These are phyloP conservation scores for Pestalotiopsis sp. DNA, from an alignment of 2,329 filamentous ascomycete species.

Conservation along the genomic window DNA sequence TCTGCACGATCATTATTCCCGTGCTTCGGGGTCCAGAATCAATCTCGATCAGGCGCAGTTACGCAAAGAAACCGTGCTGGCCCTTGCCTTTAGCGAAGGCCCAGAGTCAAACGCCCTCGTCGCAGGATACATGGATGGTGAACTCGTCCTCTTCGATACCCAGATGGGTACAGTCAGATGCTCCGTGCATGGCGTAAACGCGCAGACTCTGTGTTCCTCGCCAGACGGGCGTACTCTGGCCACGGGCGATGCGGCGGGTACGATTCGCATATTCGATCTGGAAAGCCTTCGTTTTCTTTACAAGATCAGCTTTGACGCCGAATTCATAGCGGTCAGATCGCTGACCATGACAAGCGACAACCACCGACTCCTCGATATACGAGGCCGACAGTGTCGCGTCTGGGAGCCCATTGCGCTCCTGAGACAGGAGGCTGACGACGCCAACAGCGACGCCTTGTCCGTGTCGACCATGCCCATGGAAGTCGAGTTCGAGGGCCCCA, in stretches of 20 bases:
- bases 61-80: background rate
- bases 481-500: background rate
- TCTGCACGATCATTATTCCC: background rate
- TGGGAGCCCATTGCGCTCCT: background rate
- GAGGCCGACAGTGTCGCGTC: background rate
- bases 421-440: background rate
- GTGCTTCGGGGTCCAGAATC: background rate
- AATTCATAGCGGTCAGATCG: background rate
- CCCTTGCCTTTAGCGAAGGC: background rate
- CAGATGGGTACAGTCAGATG: background rate
- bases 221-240: constrained; percentile 8
- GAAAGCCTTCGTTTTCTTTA: constrained; percentile 1
- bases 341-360: background rate
- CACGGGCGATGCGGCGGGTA: background rate
- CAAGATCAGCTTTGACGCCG: background rate
- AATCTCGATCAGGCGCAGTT: background rate
- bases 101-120: background rate
- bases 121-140: background rate
- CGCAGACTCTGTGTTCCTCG: background rate
- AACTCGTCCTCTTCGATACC: constrained; percentile 4
- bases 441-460: background rate
- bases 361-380: background rate
- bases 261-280: background rate
- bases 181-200: background rate
- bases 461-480: background rate